Base-by-base conservation (phyloP, 225 moss, liverwort and hornwort species). In the Straminergon stramineum region DNA sequence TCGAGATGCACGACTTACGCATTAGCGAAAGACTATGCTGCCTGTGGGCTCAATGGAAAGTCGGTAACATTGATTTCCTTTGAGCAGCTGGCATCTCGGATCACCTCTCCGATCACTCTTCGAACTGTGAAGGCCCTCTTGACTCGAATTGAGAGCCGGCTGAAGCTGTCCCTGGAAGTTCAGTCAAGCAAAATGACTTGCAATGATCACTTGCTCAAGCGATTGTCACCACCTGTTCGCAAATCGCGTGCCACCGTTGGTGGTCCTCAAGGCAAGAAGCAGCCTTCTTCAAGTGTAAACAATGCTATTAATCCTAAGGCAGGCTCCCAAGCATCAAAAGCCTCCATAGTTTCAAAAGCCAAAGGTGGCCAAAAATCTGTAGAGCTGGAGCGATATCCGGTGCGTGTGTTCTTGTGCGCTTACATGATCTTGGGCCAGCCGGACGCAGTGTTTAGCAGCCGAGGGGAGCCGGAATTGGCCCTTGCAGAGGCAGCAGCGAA, bases 31-130 rank as follows among this genome's bases (percentile, higher is more conserved):
- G 95, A 96, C 57, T 99, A 97, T 85, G 92, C 94, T 53, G 92
- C 96, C 55, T 99, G 99, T 75, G 97, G 93, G 37, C 94, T 99
- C 67, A 96, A 94, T 67, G 95, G 92, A 68, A 94, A 94, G 69
- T 92, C 94, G 70, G 96, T 97, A 45, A 93, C 92, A 62, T 94
- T 95, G 9, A 92, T 99, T 37, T 96, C 96, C 48, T 97, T 99
- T 58, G 99, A 99, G 94, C 93, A 98, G 91, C 90, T 99, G 80
- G 97, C 99, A 84, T 93, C 97, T 74, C 93, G 97, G 82, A 99
- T 99, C 63, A 99, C 99, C 79, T 96, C 99, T 64, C 86, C 96
- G 39, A 89, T 93, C 86, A 99, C 99, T 68, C 96, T 99, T 56
- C 96, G 96, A 56, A 94, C 86, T 65, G 97, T 99, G 52, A 97